These are phyloP conservation scores for Dryadomyces sulphureus DNA, from an alignment of 2,329 filamentous ascomycete genomes.

Conservation along the genomic window DNA sequence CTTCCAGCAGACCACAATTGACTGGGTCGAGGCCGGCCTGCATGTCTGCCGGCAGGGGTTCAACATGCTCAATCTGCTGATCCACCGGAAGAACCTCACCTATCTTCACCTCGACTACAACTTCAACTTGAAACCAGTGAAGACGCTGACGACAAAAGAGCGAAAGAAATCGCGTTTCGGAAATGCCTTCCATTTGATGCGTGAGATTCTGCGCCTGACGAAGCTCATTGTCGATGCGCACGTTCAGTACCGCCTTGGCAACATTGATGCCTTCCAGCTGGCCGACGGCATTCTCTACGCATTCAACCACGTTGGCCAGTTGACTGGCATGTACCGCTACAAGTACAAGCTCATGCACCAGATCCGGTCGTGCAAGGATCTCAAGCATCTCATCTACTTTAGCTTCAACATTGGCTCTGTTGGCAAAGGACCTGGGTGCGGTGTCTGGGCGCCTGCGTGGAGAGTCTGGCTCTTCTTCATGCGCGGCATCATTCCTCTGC, in stretches of 20 bases:
- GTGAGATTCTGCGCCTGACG: conserved; percentile 86
- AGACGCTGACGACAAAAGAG: conserved; percentile 96
- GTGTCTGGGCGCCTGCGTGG: conserved; percentile 98
- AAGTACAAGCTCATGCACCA: conserved; percentile 99
- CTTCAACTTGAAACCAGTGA: conserved; percentile 98
- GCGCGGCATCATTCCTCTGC: conserved; percentile 89
- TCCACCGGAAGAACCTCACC: conserved; percentile 95
- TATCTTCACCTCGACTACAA: conserved; percentile 99
- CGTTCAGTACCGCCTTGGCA: conserved; percentile 92
- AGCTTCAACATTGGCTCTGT: conserved; percentile 95
- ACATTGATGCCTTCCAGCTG: conserved; percentile 97
- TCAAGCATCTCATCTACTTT: conserved; percentile 99
- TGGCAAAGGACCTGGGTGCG: conserved; percentile 92
- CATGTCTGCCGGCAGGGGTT: conserved; percentile 97
- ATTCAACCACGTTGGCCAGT: conserved; percentile 95
- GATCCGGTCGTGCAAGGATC: conserved; percentile 94
- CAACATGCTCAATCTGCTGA: conserved; percentile 97
- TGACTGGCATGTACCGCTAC: conserved; percentile 99
- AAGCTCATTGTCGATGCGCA: conserved; percentile 98
- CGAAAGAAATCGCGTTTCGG: conserved; percentile 98
- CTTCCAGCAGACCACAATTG: conserved; percentile 98
- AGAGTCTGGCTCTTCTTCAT: conserved; percentile 99
- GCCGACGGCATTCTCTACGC: conserved; percentile 98
- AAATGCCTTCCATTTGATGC: conserved; percentile 98
- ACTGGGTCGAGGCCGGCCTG: conserved; percentile 97